Conservation (phyloP, 257 asterid genomes). For the Solanum sitiens region DNA sequence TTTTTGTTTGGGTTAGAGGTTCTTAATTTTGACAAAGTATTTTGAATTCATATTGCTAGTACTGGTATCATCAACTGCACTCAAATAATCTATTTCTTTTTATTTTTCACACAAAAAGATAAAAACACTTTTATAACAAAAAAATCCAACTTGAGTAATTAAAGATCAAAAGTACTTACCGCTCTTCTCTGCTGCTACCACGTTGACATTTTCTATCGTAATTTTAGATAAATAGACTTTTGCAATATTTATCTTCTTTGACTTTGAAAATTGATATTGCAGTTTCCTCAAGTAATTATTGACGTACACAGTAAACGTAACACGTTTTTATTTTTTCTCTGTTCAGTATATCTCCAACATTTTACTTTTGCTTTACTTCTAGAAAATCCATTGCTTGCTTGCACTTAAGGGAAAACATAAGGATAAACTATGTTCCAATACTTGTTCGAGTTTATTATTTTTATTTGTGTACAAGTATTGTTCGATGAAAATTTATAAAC, state of each 20-base stretch:
- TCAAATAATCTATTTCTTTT: background rate
- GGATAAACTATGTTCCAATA: background rate
- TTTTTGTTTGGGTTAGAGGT: background rate
- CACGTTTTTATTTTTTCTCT: background rate
- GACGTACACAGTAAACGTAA: background rate
- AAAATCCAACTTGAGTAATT: fast-evolving
- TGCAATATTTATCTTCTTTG: background rate
- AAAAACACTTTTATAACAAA: too few relatives aligned
- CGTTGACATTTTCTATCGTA: background rate
- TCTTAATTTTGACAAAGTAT: background rate
- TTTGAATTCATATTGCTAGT: background rate
- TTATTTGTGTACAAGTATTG: background rate
- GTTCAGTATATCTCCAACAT: background rate
- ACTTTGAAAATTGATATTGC: background rate
- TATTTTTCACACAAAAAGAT: too few relatives aligned
- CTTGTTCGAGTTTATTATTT: background rate
- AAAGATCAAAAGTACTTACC: too few relatives aligned
- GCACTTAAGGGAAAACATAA: background rate
- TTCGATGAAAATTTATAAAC: background rate
- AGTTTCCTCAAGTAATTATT: background rate
- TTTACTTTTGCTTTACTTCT: background rate
- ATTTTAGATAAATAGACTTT: background rate
- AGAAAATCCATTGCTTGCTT: background rate
- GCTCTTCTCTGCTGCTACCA: background rate
- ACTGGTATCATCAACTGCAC: background rate